Evolutionary conservation across 106 monocot species (phyloP).

Genomic region (Allium cepa): DNA sequence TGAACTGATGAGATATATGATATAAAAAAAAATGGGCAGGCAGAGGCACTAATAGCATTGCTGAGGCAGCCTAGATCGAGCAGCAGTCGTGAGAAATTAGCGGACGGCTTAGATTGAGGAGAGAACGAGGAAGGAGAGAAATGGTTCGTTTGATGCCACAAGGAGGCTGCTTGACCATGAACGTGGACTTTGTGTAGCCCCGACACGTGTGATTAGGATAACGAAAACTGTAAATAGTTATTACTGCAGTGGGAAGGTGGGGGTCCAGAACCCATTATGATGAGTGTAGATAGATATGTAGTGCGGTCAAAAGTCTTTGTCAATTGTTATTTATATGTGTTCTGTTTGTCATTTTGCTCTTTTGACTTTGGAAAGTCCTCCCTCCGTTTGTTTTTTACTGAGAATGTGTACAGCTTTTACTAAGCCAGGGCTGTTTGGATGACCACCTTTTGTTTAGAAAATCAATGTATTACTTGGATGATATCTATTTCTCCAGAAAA

Average conservation of each 20-base stretch:
- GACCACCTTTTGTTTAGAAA: too few species aligned
- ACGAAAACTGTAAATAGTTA: background rate
- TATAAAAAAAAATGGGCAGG: constrained; percentile 18
- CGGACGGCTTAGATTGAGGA: background rate
- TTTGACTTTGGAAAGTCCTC: too few species aligned
- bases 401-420: too few species aligned
- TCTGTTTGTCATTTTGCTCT: too few species aligned
- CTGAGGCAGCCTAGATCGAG: constrained; percentile 42
- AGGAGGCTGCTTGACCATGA: background rate
- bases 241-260: background rate
- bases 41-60: constrained; percentile 51
- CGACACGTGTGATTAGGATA: background rate
- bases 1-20: background rate
- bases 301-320: too few species aligned
- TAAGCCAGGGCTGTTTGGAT: too few species aligned
- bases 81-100: background rate
- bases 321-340: too few species aligned
- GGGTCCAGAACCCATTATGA: background rate
- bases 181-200: background rate
- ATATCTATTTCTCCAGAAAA: too few species aligned
- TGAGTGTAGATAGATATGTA: constrained; percentile 1
- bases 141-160: constrained; percentile 3
- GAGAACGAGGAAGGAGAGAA: background rate
- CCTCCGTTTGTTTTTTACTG: too few species aligned
- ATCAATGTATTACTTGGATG: too few species aligned